phyloP scores from a whole-genome alignment of 2,329 filamentous ascomycete genomes.

The Colletotrichum eleusines region DNA sequence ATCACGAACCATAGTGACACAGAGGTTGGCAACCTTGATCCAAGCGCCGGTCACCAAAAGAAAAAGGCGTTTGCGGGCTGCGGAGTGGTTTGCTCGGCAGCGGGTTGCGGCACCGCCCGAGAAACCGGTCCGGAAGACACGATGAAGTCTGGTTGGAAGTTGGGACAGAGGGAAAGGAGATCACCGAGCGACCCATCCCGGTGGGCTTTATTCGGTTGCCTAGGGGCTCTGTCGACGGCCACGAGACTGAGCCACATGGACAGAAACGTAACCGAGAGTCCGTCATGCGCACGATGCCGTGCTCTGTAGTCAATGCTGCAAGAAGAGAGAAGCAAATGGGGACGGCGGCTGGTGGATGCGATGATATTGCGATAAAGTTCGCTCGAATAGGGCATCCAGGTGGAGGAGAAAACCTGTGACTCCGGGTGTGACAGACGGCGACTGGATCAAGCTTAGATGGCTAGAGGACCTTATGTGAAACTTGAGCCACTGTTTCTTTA shows the following conservation, averaged over 20 bases:
- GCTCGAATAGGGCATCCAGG: conserved; percentile 4
- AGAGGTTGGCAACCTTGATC: not conserved
- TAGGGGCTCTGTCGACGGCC: conserved; percentile 8
- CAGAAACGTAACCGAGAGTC: conserved; percentile 19
- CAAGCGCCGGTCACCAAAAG: not conserved
- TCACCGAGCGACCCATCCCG: conserved; percentile 13
- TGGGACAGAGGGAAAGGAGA: not conserved
- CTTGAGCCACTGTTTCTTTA: conserved; percentile 25
- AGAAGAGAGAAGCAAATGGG: conserved; percentile 1
- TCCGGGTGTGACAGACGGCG: conserved; percentile 34
- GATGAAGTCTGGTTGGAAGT: conserved; percentile 3
- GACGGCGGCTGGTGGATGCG: not conserved
- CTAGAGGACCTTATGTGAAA: conserved; percentile 31
- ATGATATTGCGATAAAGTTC: conserved; percentile 6
- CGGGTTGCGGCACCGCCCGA: conserved; percentile 29
- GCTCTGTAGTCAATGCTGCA: conserved; percentile 4
- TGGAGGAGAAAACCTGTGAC: conserved; percentile 28
- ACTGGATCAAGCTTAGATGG: conserved; percentile 31
- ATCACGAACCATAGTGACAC: not conserved
- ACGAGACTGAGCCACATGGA: conserved; percentile 25
- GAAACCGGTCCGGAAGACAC: conserved; percentile 29
- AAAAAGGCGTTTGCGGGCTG: not conserved
- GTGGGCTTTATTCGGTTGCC: conserved; percentile 1
- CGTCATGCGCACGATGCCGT: conserved; percentile 12
- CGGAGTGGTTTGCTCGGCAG: conserved; percentile 14